phyloP scores from a whole-genome alignment of 306 rosid genomes.

The Inga laurina region DNA sequence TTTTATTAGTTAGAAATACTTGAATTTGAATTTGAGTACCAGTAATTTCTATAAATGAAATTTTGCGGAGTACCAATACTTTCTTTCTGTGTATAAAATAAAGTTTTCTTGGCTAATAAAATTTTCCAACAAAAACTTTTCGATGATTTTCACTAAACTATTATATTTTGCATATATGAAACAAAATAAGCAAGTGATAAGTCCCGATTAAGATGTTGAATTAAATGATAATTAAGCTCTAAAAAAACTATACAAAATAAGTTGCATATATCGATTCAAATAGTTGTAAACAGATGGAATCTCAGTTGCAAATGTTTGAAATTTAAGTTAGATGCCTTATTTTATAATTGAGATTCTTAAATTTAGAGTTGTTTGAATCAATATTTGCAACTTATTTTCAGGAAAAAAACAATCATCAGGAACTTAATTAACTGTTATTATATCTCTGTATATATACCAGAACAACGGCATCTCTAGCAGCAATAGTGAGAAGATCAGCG shows the following conservation, averaged over 20 bases:
- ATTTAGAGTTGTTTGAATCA: not conserved
- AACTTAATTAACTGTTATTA: too few relatives aligned
- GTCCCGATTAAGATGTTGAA: not conserved
- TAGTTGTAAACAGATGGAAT: not conserved
- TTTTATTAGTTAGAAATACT: too few relatives aligned
- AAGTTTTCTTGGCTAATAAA: too few relatives aligned
- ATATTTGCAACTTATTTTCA: not conserved
- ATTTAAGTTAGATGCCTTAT: not conserved
- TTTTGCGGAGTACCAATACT: too few relatives aligned
- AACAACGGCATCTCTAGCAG: conserved; percentile 95
- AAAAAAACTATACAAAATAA: too few relatives aligned
- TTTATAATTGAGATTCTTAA: not conserved
- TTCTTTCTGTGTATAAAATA: too few relatives aligned
- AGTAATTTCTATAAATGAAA: too few relatives aligned
- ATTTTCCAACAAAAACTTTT: too few relatives aligned
- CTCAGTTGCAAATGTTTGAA: not conserved
- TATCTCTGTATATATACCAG: conserved; percentile 40
- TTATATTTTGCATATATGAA: not conserved
- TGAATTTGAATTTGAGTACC: too few relatives aligned
- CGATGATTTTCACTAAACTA: too few relatives aligned
- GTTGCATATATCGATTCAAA: not conserved
- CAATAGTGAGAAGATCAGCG: conserved; percentile 94
- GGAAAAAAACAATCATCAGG: too few relatives aligned
- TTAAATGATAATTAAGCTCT: too few relatives aligned
- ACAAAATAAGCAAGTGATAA: not conserved